Conservation (phyloP, 2,329 filamentous ascomycete genomes). For the Simplicillium sp. region DNA sequence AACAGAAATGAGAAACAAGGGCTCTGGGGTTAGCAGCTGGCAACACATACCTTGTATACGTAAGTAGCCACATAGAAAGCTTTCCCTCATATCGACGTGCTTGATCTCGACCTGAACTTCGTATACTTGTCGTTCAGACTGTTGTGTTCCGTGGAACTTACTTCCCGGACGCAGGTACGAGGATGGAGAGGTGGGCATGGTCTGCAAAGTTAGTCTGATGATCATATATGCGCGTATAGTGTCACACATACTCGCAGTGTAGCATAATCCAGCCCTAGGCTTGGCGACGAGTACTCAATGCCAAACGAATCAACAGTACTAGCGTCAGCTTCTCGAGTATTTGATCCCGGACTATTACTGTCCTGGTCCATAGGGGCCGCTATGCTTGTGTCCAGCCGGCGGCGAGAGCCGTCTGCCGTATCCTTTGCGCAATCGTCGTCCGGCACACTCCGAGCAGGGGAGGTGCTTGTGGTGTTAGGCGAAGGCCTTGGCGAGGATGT, state of each 20-base stretch:
- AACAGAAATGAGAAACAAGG: not conserved
- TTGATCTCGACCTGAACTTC: constrained; percentile 97
- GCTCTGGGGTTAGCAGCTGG: constrained; percentile 6
- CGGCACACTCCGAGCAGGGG: constrained; percentile 14
- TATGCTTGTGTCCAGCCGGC: not conserved
- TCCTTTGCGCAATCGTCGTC: constrained; percentile 24
- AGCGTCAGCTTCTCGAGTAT: too few species aligned
- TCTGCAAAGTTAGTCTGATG: constrained; percentile 31
- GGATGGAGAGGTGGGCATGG: constrained; percentile 70
- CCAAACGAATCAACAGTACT: too few species aligned
- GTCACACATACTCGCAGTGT: constrained; percentile 39
- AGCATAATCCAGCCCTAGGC: constrained; percentile 4
- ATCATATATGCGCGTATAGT: not conserved
- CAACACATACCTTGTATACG: constrained; percentile 81
- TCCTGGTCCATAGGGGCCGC: not conserved
- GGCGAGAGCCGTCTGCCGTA: constrained; percentile 5
- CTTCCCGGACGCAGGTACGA: constrained; percentile 82
- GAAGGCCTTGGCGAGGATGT: constrained; percentile 34
- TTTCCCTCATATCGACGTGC: constrained; percentile 88
- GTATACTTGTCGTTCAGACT: constrained; percentile 87
- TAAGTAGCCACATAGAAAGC: constrained; percentile 88
- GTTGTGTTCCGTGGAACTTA: constrained; percentile 81
- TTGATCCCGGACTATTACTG: not conserved
- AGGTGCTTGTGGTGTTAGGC: constrained; percentile 21
- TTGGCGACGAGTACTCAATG: too few species aligned